Evolutionary conservation across 192 early-diverging fungal genomes (phyloP).

Genomic region (Backusella liffmaniae): DNA sequence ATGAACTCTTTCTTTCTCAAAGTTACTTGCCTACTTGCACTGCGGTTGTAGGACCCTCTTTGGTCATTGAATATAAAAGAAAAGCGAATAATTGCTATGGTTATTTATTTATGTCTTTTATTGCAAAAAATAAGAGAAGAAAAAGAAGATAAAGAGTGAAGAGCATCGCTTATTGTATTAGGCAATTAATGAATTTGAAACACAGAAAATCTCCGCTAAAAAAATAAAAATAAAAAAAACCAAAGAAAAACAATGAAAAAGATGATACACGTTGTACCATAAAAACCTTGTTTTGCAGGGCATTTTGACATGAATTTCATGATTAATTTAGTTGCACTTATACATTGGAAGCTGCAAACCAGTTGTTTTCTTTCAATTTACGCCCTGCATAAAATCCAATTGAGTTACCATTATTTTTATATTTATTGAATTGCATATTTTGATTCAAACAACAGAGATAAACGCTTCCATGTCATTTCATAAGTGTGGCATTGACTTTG

Average conservation of each 20-base stretch:
- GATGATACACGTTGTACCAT: neutral
- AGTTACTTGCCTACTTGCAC: conserved; percentile 38
- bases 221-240: neutral
- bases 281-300: neutral
- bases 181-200: too few relatives aligned
- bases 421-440: neutral
- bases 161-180: neutral
- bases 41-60: conserved; percentile 35
- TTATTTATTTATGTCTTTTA: neutral
- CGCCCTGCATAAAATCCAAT: neutral
- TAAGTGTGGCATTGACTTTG: too few relatives aligned
- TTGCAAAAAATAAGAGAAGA: neutral
- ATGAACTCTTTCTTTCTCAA: neutral
- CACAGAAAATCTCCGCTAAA: neutral
- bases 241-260: neutral
- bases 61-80: conserved; percentile 16
- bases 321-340: too few relatives aligned
- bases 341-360: too few relatives aligned
- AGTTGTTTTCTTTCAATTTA: neutral
- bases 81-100: neutral
- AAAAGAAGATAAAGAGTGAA: neutral
- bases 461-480: neutral
- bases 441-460: neutral
- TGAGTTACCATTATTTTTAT: neutral
- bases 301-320: neutral